Evolutionary conservation across 768 basidiomycete species (phyloP).

Genomic region (Wakefieldia striispora): DNA sequence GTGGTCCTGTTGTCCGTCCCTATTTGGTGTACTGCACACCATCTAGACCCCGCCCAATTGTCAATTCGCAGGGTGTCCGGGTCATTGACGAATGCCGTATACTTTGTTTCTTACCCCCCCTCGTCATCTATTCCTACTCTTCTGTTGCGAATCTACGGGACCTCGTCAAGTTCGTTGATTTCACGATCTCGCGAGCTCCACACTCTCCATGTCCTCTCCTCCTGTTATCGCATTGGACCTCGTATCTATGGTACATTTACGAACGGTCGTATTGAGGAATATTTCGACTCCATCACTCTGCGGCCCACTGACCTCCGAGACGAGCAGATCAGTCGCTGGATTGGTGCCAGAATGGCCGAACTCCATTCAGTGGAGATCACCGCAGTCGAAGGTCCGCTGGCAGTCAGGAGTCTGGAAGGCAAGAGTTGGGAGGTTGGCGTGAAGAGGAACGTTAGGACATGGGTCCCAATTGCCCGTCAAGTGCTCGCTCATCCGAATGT

Average conservation of each 20-base stretch:
- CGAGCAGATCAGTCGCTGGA: conserved; percentile 73
- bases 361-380: conserved; percentile 88
- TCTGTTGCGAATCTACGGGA: conserved; percentile 89
- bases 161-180: conserved; percentile 82
- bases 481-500: conserved; percentile 67
- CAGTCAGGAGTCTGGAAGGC: conserved; percentile 38
- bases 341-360: conserved; percentile 94
- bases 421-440: conserved; percentile 57
- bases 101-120: conserved; percentile 82
- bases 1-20: conserved; percentile 54
- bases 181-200: conserved; percentile 85
- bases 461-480: conserved; percentile 68
- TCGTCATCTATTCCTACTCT: conserved; percentile 56
- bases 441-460: conserved; percentile 64
- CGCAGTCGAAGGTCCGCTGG: conserved; percentile 50
- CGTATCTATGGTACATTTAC: conserved; percentile 91
- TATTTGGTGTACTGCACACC: conserved; percentile 50
- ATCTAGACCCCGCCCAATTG: conserved; percentile 48
- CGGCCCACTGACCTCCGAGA: conserved; percentile 77
- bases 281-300: conserved; percentile 85
- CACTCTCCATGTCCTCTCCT: conserved; percentile 86
- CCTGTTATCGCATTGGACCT: conserved; percentile 85
- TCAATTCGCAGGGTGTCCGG: conserved; percentile 83
- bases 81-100: conserved; percentile 93
- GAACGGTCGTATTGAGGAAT: conserved; percentile 95